Evolutionary conservation across 768 basidiomycete species (phyloP), one percentile per base, ranked within the genome.

Genomic region (Rhodotorula toruloides): DNA sequence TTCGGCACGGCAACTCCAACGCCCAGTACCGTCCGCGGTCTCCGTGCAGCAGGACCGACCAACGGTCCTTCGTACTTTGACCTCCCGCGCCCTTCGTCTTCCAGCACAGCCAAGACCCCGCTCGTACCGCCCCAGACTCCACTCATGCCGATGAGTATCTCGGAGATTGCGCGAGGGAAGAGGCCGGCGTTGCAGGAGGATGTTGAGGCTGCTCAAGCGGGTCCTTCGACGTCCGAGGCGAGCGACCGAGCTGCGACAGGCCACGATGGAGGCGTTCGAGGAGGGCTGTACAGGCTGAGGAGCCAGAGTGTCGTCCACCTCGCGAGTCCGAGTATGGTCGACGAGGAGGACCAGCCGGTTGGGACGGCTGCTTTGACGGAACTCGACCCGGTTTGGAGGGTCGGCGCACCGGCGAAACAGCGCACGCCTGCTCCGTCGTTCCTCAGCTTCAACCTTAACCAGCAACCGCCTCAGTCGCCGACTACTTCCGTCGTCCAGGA

Each of bases 161-260:
- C 60, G 10, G 62, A 58, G 34, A 54, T 56, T 19, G 66, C 64
- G 6, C 54, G 66, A 34, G 67, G 66, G 22, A 68, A 61, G 48
- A 60, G 66, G 32, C 70, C 71, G 1, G 72, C 70, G 4, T 58
- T 61, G 13, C 61, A 68, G 42, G 73, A 75, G 21, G 72, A 76
- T 19, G 54, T 74, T 69, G 64, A 60, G 21, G 57, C 56, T 6
- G 36, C 9, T 5, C 42, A 34, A 2, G 21, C 58, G 34, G 21
- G 49, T 22, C 29, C 52, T 13, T 5, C 39, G 7, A 13, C 40
- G 25, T 39, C 31, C 21, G 37, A 29, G 16, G 22, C 22, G 36
- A 3, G 6, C 31, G 44, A n/a, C 27, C 36, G 19, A 9, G 27
- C 37, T 14, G 49, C 40, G 36, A 36, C 25, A 14, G 36, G 37